Conservation (phyloP, 2,329 filamentous ascomycete species). For the Alternaria dauci region DNA sequence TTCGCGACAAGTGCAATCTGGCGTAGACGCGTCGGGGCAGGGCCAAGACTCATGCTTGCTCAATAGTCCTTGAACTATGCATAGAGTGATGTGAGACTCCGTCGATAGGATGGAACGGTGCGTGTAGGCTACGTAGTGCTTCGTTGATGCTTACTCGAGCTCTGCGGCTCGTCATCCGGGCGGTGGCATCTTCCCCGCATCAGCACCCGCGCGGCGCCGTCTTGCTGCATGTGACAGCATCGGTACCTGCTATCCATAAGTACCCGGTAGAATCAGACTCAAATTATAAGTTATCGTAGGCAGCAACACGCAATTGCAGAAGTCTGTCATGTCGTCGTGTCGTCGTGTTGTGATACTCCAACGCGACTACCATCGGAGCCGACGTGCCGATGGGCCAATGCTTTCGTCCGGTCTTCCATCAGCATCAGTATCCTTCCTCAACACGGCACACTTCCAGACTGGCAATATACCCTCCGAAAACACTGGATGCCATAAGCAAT, state of each 20-base stretch:
- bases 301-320: neutral
- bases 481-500: neutral
- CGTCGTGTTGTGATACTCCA: neutral
- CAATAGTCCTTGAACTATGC: constrained; percentile 13
- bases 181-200: constrained; percentile 13
- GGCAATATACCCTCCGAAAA: neutral
- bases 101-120: neutral
- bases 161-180: constrained; percentile 3
- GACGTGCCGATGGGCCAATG: neutral
- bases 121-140: neutral
- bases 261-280: neutral
- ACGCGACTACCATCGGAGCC: neutral
- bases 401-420: neutral
- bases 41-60: constrained; percentile 9
- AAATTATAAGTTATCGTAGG: neutral
- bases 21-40: constrained; percentile 44
- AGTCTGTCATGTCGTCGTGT: neutral
- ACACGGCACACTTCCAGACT: neutral
- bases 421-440: neutral
- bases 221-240: neutral
- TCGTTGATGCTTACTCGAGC: constrained; percentile 1
- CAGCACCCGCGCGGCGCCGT: neutral
- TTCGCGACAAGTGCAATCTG: constrained; percentile 47
- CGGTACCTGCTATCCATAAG: neutral
- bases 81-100: neutral